Evolutionary conservation across 257 asterid species (phyloP).

Genomic region (Capsicum pubescens): DNA sequence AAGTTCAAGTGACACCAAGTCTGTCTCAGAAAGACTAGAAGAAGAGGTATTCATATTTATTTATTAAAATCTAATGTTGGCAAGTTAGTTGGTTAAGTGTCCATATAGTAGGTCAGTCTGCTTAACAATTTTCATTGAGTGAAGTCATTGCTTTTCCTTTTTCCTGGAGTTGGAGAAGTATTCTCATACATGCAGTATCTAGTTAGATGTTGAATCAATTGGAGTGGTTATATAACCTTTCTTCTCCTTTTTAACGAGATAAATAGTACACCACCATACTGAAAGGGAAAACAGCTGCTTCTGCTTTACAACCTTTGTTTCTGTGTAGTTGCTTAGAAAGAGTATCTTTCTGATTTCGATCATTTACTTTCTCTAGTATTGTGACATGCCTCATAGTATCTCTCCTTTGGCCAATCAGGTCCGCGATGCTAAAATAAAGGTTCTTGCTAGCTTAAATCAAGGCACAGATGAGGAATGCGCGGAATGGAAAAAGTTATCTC

Average conservation of each 20-base stretch:
- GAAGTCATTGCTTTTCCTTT: constrained; percentile 27
- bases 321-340: neutral
- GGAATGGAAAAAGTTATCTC: constrained; percentile 80
- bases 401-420: constrained; percentile 62
- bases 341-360: neutral
- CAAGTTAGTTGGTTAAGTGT: constrained; percentile 9
- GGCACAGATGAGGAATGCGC: constrained; percentile 72
- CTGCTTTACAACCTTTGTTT: constrained; percentile 11
- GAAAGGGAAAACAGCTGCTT: neutral
- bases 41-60: constrained; percentile 65
- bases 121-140: constrained; percentile 2
- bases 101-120: neutral
- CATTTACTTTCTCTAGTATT: neutral
- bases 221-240: neutral
- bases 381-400: constrained; percentile 22
- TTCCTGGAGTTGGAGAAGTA: constrained; percentile 5
- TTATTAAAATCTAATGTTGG: neutral
- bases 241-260: neutral
- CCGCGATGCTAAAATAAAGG: constrained; percentile 86
- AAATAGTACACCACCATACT: constrained; percentile 8
- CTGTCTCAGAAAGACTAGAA: constrained; percentile 70
- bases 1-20: constrained; percentile 60
- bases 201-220: constrained; percentile 13
- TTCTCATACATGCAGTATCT: constrained; percentile 12
- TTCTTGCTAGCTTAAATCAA: constrained; percentile 74